These are phyloP conservation scores for Aspergillus sp. DNA, from an alignment of 2,329 filamentous ascomycete genomes.

Conservation along the genomic window DNA sequence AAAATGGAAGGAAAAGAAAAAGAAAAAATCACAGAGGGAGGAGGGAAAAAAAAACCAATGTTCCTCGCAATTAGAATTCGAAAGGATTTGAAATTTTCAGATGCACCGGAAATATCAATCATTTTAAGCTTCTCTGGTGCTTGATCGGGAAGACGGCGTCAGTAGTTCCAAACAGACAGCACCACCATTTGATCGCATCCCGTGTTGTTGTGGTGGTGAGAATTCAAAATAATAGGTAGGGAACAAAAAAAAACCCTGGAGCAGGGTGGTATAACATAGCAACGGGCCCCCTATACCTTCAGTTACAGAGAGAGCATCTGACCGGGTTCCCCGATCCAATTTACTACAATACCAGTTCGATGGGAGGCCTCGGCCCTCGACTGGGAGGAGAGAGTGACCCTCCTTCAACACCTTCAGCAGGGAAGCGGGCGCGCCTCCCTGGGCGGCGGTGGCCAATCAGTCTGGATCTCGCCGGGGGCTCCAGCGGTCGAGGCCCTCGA, in stretches of 20 bases:
- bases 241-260: no score
- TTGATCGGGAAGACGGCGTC: neutral
- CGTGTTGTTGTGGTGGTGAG: no score
- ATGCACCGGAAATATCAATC: constrained; percentile 5
- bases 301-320: neutral
- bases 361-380: constrained; percentile 21
- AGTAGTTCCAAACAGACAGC: no score
- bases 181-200: neutral
- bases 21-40: neutral
- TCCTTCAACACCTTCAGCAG: constrained; percentile 13
- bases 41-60: no score
- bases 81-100: neutral
- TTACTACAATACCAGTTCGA: constrained; percentile 10
- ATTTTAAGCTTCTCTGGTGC: neutral
- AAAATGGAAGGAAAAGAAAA: neutral
- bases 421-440: constrained; percentile 19
- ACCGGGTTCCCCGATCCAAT: constrained; percentile 4
- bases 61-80: neutral
- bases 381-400: constrained; percentile 13
- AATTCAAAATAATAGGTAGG: no score
- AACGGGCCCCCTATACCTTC: neutral
- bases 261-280: no score
- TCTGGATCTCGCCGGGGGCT: neutral
- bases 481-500: constrained; percentile 25
- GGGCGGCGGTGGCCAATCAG: constrained; percentile 19